phyloP scores from a whole-genome alignment of 1,284 basidiomycete species.

The Cutaneotrichosporon spelunceum region DNA sequence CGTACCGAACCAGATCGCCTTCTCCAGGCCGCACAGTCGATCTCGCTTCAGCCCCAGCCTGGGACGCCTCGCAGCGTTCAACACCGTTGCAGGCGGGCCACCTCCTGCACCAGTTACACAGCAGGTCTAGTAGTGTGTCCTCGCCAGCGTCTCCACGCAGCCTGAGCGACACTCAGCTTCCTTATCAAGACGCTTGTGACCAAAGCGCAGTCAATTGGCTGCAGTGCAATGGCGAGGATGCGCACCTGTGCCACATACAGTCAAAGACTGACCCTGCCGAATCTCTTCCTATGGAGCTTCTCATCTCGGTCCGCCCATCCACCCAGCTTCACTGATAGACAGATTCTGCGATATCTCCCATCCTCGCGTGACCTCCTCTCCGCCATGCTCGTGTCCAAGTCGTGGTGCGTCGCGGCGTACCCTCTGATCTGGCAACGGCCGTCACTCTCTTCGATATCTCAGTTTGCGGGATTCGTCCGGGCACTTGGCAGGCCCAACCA shows the following conservation, averaged over 20 bases:
- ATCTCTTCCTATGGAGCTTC: constrained; percentile 76
- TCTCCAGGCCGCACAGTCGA: constrained; percentile 2
- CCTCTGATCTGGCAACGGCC: constrained; percentile 96
- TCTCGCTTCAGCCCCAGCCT: neutral
- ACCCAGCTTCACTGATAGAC: constrained; percentile 30
- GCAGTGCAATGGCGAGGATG: neutral
- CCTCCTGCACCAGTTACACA: neutral
- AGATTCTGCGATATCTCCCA: constrained; percentile 82
- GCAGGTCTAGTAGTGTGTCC: constrained; percentile 2
- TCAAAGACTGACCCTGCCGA: constrained; percentile 6
- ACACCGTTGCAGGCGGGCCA: constrained; percentile 11
- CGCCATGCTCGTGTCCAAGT: constrained; percentile 76
- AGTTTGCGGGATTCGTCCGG: constrained; percentile 33
- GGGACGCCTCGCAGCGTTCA: constrained; percentile 14
- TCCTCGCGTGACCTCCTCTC: constrained; percentile 69
- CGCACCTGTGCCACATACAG: neutral
- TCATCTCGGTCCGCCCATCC: constrained; percentile 53
- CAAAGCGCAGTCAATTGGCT: neutral
- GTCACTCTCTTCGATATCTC: constrained; percentile 62
- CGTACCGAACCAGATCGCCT: neutral
- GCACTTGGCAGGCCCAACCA: constrained; percentile 49
- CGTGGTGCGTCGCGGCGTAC: constrained; percentile 94
- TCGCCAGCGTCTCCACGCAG: constrained; percentile 3
- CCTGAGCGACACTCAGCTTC: constrained; percentile 12
- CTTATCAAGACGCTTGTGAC: neutral